These are phyloP conservation scores for Fraxinus sp. DNA, from an alignment of 305 asterid species.

Conservation along the genomic window DNA sequence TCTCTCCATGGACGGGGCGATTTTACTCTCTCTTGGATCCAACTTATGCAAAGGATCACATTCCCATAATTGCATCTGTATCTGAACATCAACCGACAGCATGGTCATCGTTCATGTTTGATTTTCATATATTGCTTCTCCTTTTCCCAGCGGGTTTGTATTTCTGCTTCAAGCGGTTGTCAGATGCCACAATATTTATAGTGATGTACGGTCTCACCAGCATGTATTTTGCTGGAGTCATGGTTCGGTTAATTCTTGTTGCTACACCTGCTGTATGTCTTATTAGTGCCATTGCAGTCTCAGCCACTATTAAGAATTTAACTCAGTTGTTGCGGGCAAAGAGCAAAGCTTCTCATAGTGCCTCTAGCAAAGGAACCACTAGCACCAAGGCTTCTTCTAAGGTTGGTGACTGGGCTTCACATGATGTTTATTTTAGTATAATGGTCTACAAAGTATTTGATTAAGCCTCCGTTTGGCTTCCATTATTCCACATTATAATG, in stretches of 20 bases:
- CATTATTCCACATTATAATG: background rate
- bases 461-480: background rate
- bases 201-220: conserved; percentile 98
- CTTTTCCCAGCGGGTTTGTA: conserved; percentile 97
- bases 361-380: conserved; percentile 67
- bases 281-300: conserved; percentile 95
- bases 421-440: background rate
- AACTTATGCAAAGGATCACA: conserved; percentile 96
- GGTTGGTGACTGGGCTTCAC: conserved; percentile 45
- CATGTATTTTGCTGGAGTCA: conserved; percentile 99
- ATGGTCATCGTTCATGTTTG: conserved; percentile 99
- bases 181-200: conserved; percentile 92
- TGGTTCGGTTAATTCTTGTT: conserved; percentile 96
- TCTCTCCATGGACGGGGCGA: conserved; percentile 99
- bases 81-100: conserved; percentile 99
- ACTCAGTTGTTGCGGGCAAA: conserved; percentile 80
- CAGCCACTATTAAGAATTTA: conserved; percentile 88
- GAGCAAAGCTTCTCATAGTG: conserved; percentile 52
- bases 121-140: conserved; percentile 76
- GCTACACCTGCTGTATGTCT: conserved; percentile 99
- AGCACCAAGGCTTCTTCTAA: conserved; percentile 74
- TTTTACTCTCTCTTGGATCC: conserved; percentile 97
- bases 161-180: conserved; percentile 94
- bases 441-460: background rate
- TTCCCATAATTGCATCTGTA: conserved; percentile 97